These are phyloP conservation scores for Gloeostereum incarnatum DNA, from an alignment of 768 basidiomycete genomes.

Conservation along the genomic window DNA sequence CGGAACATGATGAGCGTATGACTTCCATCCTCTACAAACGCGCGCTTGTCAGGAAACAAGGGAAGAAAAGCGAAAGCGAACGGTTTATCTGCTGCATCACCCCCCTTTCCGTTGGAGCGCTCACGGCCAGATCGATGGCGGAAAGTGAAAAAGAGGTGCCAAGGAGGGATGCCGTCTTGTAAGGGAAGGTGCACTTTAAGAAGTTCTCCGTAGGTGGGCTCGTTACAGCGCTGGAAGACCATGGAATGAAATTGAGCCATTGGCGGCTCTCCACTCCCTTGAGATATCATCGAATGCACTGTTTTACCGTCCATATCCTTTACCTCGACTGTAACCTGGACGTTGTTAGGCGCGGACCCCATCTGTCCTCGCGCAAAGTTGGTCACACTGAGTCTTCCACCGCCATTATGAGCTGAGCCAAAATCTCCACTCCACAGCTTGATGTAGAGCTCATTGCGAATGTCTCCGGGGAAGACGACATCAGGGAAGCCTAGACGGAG, in stretches of 20 bases:
- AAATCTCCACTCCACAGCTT: conserved; percentile 96
- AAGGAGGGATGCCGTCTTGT: conserved; percentile 55
- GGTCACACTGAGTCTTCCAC: conserved; percentile 45
- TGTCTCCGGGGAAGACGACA: conserved; percentile 87
- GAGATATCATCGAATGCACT: conserved; percentile 66
- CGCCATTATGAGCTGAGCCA: conserved; percentile 35
- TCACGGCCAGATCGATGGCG: conserved; percentile 57
- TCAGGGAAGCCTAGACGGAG: conserved; percentile 91
- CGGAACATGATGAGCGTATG: conserved; percentile 81
- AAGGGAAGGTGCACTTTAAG: conserved; percentile 80
- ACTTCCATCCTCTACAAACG: conserved; percentile 84
- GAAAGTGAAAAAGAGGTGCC: conserved; percentile 95
- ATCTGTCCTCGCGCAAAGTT: conserved; percentile 52
- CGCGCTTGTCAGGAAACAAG: conserved; percentile 63
- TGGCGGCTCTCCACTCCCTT: conserved; percentile 79
- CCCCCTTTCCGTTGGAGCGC: conserved; percentile 25
- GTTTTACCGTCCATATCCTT: conserved; percentile 58
- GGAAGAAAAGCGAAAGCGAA: conserved; percentile 94
- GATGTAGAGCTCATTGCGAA: conserved; percentile 93
- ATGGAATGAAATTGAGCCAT: conserved; percentile 82
- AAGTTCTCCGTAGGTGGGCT: conserved; percentile 90
- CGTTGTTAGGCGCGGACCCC: conserved; percentile 49
- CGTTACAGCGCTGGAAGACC: conserved; percentile 81
- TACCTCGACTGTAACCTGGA: conserved; percentile 90
- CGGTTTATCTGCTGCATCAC: conserved; percentile 52